Evolutionary conservation across 352 stramenopile genomes (phyloP), one percentile per base, ranked within the genome.

Genomic region (Plasmopara muralis): DNA sequence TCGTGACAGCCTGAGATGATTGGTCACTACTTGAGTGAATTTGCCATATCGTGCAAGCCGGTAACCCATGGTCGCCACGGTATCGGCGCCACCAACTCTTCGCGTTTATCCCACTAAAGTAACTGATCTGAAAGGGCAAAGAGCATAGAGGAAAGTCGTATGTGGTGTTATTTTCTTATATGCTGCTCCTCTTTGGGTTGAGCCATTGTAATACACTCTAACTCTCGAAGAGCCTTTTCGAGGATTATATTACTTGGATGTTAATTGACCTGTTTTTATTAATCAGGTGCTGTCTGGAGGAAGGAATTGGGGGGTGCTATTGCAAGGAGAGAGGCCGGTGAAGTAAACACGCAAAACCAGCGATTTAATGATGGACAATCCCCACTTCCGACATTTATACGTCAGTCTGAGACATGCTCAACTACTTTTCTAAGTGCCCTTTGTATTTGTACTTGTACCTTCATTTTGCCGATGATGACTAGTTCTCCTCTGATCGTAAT

Each of bases 61-160:
- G 96, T 99, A 44, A 89, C 93, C 70, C 96, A 99, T 83, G 95
- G 97, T 83, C 94, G 97, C 79, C 96, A 96, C 63, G 97, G 97
- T 95, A 98, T 99, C 64, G 97, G 94, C 54, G 95, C 95, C 46
- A 98, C 95, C 50, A 96, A 98, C 78, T 90, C 92, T 74, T 95
- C 88, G 53, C 91, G 96, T 99, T 99, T 87, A 99, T 99, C 75
- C 97, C 97, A 68, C 95, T 99, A 72, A 98, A 99, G 74, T 98
- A 97, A n/a, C n/a, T n/a, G n/a, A n/a, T n/a, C n/a, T n/a, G n/a
- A n/a, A 89, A 20, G 13, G 38, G 47, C 45, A 62, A 43, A 43
- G 54, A 56, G 42, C 37, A 53, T 25, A 25, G 49, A n/a, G 9
- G 33, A 14, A 38, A 9, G 13, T 38, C 4, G 13, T 38, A 38